A percentile compares a stretch with the other conserved stretches of the same genome.
phyloP scores from a whole-genome alignment of 2,329 filamentous ascomycete genomes.

The Penicillium fuscoglaucum region DNA sequence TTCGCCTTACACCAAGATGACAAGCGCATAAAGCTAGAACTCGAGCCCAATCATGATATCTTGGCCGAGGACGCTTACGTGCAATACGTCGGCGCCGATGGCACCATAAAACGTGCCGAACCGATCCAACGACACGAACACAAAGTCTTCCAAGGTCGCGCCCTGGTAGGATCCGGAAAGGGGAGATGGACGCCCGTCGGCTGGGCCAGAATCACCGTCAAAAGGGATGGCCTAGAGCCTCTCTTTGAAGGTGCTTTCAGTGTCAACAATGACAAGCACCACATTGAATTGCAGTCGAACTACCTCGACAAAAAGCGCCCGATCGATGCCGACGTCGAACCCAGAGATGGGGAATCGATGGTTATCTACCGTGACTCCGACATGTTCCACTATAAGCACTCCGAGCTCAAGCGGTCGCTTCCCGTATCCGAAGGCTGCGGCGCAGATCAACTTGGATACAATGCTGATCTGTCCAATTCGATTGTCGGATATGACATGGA shows the following conservation, averaged over 20 bases:
- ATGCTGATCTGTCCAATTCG: conserved; percentile 69
- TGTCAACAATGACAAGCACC: conserved; percentile 77
- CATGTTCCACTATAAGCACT: conserved; percentile 54
- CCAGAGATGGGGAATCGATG: conserved; percentile 71
- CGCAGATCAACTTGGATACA: conserved; percentile 77
- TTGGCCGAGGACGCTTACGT: conserved; percentile 74
- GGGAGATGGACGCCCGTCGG: conserved; percentile 77
- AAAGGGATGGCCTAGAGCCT: conserved; percentile 72
- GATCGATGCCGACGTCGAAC: conserved; percentile 66
- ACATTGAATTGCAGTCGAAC: conserved; percentile 73
- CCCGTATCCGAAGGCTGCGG: conserved; percentile 59
- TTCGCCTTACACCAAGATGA: conserved; percentile 70
- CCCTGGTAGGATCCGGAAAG: conserved; percentile 66
- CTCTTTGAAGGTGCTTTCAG: conserved; percentile 90
- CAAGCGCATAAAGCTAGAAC: conserved; percentile 71
- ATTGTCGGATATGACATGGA: conserved; percentile 57
- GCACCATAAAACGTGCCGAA: conserved; percentile 66
- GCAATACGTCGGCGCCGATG: conserved; percentile 70
- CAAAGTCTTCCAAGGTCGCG: conserved; percentile 78
- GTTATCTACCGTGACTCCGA: conserved; percentile 91
- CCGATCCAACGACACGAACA: conserved; percentile 70
- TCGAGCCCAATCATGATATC: conserved; percentile 91
- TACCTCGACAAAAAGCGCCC: conserved; percentile 71
- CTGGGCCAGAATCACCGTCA: conserved; percentile 80
- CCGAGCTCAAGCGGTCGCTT: conserved; percentile 65